A percentile compares a stretch with the other conserved stretches of the same genome.
These are phyloP conservation scores for Albizia julibrissin DNA, from an alignment of 306 rosid genomes.

Conservation along the genomic window DNA sequence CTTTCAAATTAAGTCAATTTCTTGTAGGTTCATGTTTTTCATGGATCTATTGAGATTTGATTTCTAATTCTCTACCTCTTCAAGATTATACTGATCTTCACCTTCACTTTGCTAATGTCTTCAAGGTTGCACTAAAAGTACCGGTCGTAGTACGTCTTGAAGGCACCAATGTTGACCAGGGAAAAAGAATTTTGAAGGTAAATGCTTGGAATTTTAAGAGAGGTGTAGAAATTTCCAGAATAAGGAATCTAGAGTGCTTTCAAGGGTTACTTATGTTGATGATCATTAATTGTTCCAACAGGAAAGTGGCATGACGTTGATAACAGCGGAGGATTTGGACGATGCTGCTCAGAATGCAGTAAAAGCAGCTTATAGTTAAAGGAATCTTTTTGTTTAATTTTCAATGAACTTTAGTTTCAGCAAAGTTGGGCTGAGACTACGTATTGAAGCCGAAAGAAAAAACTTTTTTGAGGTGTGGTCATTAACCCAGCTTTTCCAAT, in stretches of 20 bases:
- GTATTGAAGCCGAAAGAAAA: background rate
- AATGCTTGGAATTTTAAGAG: constrained; percentile 17
- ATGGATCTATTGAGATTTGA: background rate
- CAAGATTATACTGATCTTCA: background rate
- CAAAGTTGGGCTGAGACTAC: constrained; percentile 26
- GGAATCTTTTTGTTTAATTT: constrained; percentile 26
- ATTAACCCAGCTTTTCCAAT: constrained; percentile 26
- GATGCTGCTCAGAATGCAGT: constrained; percentile 99
- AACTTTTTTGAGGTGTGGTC: background rate
- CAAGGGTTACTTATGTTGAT: constrained; percentile 20
- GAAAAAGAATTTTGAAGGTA: constrained; percentile 91
- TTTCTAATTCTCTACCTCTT: background rate
- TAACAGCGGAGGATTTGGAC: constrained; percentile 94
- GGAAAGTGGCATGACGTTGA: constrained; percentile 89
- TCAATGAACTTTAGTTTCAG: constrained; percentile 6
- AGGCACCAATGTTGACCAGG: constrained; percentile 97
- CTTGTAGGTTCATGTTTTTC: background rate
- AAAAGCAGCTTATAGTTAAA: constrained; percentile 67
- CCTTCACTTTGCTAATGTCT: background rate
- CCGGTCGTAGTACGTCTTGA: constrained; percentile 39
- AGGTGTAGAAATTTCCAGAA: background rate
- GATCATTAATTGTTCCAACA: constrained; percentile 46
- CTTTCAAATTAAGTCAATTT: background rate
- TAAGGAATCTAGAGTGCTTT: background rate
- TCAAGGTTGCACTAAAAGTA: constrained; percentile 76